Conservation (phyloP, 23 red algal species). For the Gracilaria gracilis region DNA sequence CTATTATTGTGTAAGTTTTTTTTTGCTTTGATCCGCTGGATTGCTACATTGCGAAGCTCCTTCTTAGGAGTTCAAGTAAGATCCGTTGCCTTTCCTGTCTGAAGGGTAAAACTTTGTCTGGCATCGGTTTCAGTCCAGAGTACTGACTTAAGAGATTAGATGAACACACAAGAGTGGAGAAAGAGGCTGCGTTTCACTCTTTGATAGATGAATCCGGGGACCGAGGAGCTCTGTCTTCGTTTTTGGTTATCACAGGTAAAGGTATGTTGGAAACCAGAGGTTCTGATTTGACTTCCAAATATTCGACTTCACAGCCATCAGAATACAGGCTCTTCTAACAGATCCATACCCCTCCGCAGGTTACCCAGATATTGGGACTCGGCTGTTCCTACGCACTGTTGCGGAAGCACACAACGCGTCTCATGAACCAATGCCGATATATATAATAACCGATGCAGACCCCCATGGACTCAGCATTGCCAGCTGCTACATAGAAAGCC, state of each 20-base stretch:
- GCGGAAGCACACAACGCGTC: neutral
- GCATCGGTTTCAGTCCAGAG: neutral
- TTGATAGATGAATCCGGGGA: slow-evolving; percentile 32
- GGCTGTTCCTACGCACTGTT: slow-evolving; percentile 26
- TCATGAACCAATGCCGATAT: slow-evolving; percentile 39
- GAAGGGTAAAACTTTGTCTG: neutral
- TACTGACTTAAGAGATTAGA: neutral
- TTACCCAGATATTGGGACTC: slow-evolving; percentile 53
- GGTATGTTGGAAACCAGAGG: slow-evolving; percentile 1
- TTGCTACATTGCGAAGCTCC: too few species aligned
- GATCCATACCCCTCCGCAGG: neutral
- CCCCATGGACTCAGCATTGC: slow-evolving; percentile 80
- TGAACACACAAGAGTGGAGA: slow-evolving; percentile 63
- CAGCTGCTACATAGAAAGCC: slow-evolving; percentile 31
- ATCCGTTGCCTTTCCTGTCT: too few species aligned
- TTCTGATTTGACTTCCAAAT: neutral
- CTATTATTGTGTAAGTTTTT: slow-evolving; percentile 67
- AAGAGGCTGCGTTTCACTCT: slow-evolving; percentile 65
- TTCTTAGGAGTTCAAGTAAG: too few species aligned
- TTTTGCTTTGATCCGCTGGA: too few species aligned
- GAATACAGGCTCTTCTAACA: neutral
- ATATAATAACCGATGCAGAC: slow-evolving; percentile 74
- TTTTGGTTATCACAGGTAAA: slow-evolving; percentile 55
- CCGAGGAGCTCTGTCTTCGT: slow-evolving; percentile 15
- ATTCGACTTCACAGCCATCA: neutral